phyloP scores from a whole-genome alignment of 1,139 yeast species.

The Suhomyces ambrosiae region DNA sequence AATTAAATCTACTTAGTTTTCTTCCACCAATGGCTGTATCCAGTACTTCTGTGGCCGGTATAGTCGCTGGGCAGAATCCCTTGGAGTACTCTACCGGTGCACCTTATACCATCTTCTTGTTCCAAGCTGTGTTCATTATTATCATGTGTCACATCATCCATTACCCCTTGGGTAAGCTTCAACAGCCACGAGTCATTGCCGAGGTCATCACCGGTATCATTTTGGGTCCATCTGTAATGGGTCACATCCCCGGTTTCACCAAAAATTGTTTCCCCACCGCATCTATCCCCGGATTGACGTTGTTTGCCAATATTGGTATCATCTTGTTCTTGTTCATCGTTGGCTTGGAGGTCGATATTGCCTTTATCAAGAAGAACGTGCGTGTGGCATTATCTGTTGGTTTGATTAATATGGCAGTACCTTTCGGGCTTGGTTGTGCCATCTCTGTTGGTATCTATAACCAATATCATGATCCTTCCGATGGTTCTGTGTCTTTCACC shows the following conservation, averaged over 20 bases:
- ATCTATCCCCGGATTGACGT: constrained; percentile 63
- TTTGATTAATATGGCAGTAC: constrained; percentile 67
- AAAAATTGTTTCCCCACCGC: constrained; percentile 60
- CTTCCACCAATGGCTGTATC: constrained; percentile 34
- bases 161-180: constrained; percentile 56
- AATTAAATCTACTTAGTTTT: too few species aligned
- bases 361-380: constrained; percentile 59
- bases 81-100: constrained; percentile 54
- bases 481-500: constrained; percentile 54
- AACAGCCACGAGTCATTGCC: constrained; percentile 77
- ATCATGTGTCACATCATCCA: constrained; percentile 57
- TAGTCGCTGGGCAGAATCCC: constrained; percentile 72
- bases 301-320: constrained; percentile 73
- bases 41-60: constrained; percentile 54
- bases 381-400: constrained; percentile 69
- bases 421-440: constrained; percentile 77
- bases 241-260: constrained; percentile 68
- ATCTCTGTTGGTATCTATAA: constrained; percentile 67
- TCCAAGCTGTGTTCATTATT: constrained; percentile 61
- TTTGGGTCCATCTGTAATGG: constrained; percentile 71
- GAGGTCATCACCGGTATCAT: constrained; percentile 76
- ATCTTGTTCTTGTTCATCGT: constrained; percentile 72
- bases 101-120: constrained; percentile 63
- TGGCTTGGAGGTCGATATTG: constrained; percentile 75
- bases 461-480: constrained; percentile 41